These are phyloP conservation scores for Pichia californica DNA, from an alignment of 805 yeast genomes.

Conservation along the genomic window DNA sequence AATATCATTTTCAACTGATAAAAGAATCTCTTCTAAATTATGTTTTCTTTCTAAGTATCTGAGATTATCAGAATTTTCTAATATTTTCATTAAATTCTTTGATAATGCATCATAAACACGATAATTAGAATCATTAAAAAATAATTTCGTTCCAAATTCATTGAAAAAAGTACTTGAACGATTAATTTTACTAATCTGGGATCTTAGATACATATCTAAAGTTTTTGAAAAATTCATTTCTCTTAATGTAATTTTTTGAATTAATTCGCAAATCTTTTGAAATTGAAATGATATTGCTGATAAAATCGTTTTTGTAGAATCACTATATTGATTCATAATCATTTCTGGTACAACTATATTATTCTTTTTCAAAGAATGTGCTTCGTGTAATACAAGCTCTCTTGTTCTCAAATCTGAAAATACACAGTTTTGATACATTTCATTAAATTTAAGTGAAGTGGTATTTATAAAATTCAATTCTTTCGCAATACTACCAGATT, in stretches of 20 bases:
- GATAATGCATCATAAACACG: not conserved
- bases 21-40: not conserved
- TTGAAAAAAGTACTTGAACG: too few species aligned
- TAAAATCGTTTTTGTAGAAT: constrained; percentile 1
- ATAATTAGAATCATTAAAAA: constrained; percentile 4
- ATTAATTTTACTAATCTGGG: too few species aligned
- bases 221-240: constrained; percentile 1
- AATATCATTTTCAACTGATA: too few species aligned
- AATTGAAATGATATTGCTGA: constrained; percentile 1
- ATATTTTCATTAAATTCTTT: not conserved
- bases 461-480: not conserved
- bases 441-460: not conserved
- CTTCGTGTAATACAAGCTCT: not conserved
- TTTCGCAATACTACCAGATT: not conserved
- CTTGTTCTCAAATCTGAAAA: constrained; percentile 2
- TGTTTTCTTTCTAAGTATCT: not conserved
- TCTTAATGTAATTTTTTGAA: not conserved
- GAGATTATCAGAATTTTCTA: not conserved
- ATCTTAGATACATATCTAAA: not conserved
- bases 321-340: constrained; percentile 1
- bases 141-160: constrained; percentile 1
- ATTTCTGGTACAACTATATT: not conserved
- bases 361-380: not conserved
- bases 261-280: not conserved
- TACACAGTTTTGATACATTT: not conserved